Base-by-base conservation (phyloP, 768 basidiomycete genomes). In the Hygrophorus russula region DNA sequence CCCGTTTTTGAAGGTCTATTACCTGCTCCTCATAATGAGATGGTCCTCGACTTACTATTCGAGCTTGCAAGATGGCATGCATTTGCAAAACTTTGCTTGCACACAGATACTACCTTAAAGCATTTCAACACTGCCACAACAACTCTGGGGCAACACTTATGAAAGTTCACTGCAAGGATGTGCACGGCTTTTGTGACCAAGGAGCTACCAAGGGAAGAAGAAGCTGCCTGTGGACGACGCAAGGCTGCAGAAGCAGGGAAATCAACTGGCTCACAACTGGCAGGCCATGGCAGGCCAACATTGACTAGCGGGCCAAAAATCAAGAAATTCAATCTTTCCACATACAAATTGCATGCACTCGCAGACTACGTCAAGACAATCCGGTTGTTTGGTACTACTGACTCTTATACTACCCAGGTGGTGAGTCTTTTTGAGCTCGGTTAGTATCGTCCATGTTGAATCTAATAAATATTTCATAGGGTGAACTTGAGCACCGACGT, bases 401-500 rank as follows among this genome's bases (percentile, higher is more conserved):
- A 46, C 27, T 36, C 32, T 0, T 46, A 46, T 17, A 44, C 14
- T 15, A 46, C 45, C 13, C 45, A 46, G 15, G 13, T 29, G 15
- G 45, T 46, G 12, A 24, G 31, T 33, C 19, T 36, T 38, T 14
- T 29, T 31, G 15, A 35, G 5, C n/a, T 42, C 33, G 6, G 8
- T 36, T 7, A 14, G 13, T 27, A 33, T 36, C 17, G 13, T 31
- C 39, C 14, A 50, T 5, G 27, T 14, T 14, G 31, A 14, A 41
- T n/a, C n/a, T n/a, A n/a, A n/a, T n/a, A 13, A 5, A 33, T n/a
- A n/a, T n/a, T n/a, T n/a, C n/a, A 11, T 27, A 69, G 66, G 60
- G 62, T 0, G 65, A 71, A 40, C 51, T 55, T 0, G 53, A 65
- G 42, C 68, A 69, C 41, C 45, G 47, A 0, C 39, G 37, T 0